Base-by-base conservation (phyloP, 1,284 basidiomycete species). In the Fistulinella cinereoalba region DNA sequence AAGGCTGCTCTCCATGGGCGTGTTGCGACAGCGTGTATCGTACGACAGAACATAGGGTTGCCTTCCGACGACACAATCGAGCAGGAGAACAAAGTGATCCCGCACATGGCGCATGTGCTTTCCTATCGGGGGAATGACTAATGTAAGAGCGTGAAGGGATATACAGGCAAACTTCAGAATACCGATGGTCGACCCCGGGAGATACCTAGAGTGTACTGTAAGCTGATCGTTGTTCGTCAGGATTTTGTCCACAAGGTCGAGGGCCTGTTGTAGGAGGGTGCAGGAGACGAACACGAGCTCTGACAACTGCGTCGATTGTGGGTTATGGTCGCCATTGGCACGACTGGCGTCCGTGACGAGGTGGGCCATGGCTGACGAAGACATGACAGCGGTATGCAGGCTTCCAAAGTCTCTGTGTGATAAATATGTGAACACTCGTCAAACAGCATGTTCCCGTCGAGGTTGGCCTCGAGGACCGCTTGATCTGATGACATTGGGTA, bases 101-200 rank as follows among this genome's bases (percentile, higher is more conserved):
- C 83, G 75, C 23, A 86, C 87, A 71, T 91, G 88, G 38, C 88
- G 80, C 31, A 91, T 66, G 61, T 91, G 88, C 68, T 91, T 91
- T 41, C 88, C 88, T 90, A 50, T 37, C 22, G 43, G 16, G 39
- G 43, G 41, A 4, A 27, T 41, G 13, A 31, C 45, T 27, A 41
- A 41, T 38, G 37, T 48, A 13, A 43, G 46, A 31, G 19, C 16
- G 24, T 27, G 44, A 34, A 38, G 29, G 7, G 16, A 28, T 33
- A 29, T 7, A 34, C 13, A 19, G 29, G 31, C n/a, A 38, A 21
- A 38, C n/a, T n/a, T n/a, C 21, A 40, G 54, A 59, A 45, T 64
- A 88, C 88, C 88, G 47, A 91, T 91, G 6, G 88, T 90, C 11
- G 88, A 90, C 15, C 88, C 88, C 22, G 87, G 85, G 43, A 91